Evolutionary conservation across 441 rosid species (phyloP).

Genomic region (Pelargonium cotyledonis): DNA sequence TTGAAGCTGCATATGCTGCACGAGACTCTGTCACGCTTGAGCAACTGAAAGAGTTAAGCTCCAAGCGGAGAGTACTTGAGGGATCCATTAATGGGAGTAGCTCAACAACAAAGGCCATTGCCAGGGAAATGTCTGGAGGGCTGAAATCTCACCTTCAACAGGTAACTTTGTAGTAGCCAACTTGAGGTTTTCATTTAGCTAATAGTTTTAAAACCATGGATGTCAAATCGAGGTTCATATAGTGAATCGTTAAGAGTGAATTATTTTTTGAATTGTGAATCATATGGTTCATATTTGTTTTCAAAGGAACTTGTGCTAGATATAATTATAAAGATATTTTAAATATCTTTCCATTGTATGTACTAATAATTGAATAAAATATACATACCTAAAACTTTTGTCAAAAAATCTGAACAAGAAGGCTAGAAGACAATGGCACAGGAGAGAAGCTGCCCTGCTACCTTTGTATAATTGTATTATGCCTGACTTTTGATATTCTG

Average conservation of each 20-base stretch:
- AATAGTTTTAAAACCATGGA: not conserved
- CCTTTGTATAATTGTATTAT: too few relatives aligned
- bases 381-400: too few relatives aligned
- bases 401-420: too few relatives aligned
- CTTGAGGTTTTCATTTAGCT: not conserved
- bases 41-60: constrained; percentile 53
- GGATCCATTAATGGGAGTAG: constrained; percentile 56
- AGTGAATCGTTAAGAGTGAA: not conserved
- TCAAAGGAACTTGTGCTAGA: too few relatives aligned
- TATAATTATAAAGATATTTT: too few relatives aligned
- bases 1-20: constrained; percentile 42
- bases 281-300: too few relatives aligned
- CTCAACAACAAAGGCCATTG: constrained; percentile 47
- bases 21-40: constrained; percentile 47
- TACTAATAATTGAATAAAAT: too few relatives aligned
- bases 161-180: constrained; percentile 25
- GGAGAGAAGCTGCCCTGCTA: too few relatives aligned
- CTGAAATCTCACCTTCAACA: constrained; percentile 45
- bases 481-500: too few relatives aligned
- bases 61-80: constrained; percentile 54
- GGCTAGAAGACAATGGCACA: too few relatives aligned
- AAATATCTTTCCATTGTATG: too few relatives aligned
- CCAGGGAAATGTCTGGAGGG: constrained; percentile 66
- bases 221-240: not conserved
- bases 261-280: too few relatives aligned